Evolutionary conservation across 2,329 filamentous ascomycete genomes (phyloP).

Genomic region (Trematosphaeria pertusa): DNA sequence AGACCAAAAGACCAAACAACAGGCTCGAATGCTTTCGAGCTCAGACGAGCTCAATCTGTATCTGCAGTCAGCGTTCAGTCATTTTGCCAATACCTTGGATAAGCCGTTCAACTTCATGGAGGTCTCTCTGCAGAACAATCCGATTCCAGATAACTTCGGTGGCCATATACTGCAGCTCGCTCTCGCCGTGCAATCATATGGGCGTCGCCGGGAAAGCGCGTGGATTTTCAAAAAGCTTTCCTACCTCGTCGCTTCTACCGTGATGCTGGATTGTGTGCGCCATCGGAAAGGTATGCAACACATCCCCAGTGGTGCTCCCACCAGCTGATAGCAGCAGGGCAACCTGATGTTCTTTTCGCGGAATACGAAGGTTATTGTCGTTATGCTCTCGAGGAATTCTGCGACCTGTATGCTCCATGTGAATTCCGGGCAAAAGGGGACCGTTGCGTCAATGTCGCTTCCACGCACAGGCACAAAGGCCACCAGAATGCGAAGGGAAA

Average conservation of each 20-base stretch:
- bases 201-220: too few relatives aligned
- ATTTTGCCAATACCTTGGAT: slow-evolving; percentile 55
- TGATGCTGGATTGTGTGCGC: too few relatives aligned
- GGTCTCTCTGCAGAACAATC: slow-evolving; percentile 53
- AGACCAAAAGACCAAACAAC: slow-evolving; percentile 7
- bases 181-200: too few relatives aligned
- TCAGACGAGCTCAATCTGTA: slow-evolving; percentile 57
- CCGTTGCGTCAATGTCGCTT: slow-evolving; percentile 50
- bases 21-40: slow-evolving; percentile 56
- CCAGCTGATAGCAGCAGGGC: too few relatives aligned
- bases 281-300: too few relatives aligned
- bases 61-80: slow-evolving; percentile 58
- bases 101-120: slow-evolving; percentile 61
- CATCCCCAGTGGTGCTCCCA: too few relatives aligned
- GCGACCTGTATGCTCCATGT: slow-evolving; percentile 56
- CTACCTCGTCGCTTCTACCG: too few relatives aligned
- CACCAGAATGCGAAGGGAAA: too few relatives aligned
- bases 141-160: slow-evolving; percentile 58
- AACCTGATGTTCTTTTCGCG: too few relatives aligned
- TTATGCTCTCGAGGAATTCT: slow-evolving; percentile 55
- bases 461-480: slow-evolving; percentile 53
- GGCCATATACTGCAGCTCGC: too few relatives aligned
- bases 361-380: too few relatives aligned
- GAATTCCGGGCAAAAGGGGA: slow-evolving; percentile 39
- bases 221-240: too few relatives aligned